A percentile compares a stretch with the other conserved stretches of the same genome.
These are phyloP conservation scores for Syncephalis fuscata DNA, from an alignment of 371 early-diverging fungal species.

Conservation along the genomic window DNA sequence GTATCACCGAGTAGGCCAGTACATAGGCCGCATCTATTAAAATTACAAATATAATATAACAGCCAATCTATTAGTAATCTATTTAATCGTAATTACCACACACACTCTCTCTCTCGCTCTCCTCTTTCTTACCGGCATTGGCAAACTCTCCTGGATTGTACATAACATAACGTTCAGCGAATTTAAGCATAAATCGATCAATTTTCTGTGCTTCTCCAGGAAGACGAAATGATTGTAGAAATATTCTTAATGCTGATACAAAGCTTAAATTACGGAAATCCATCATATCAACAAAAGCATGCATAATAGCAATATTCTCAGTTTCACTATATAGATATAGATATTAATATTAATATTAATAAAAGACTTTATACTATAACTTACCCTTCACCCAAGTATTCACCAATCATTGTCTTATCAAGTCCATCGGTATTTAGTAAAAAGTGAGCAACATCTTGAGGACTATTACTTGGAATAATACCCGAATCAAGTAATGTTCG, in stretches of 20 bases:
- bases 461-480: constrained; percentile 35
- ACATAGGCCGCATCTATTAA: constrained; percentile 64
- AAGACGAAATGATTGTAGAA: constrained; percentile 85
- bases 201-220: constrained; percentile 98
- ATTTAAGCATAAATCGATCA: constrained; percentile 94
- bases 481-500: constrained; percentile 42
- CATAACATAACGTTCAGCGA: constrained; percentile 81
- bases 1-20: constrained; percentile 83
- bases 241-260: constrained; percentile 72
- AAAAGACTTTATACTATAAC: not conserved
- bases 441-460: constrained; percentile 50
- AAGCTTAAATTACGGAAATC: constrained; percentile 62
- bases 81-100: not conserved
- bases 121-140: constrained; percentile 45
- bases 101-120: not conserved
- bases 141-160: constrained; percentile 57
- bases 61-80: constrained; percentile 8
- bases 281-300: constrained; percentile 83
- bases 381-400: constrained; percentile 80
- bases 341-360: not conserved
- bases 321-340: constrained; percentile 20
- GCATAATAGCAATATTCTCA: constrained; percentile 85
- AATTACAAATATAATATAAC: too few relatives aligned
- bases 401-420: constrained; percentile 78
- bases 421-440: constrained; percentile 57